Conservation (phyloP, 2,329 filamentous ascomycete species). For the Zymoseptoria brevis region DNA sequence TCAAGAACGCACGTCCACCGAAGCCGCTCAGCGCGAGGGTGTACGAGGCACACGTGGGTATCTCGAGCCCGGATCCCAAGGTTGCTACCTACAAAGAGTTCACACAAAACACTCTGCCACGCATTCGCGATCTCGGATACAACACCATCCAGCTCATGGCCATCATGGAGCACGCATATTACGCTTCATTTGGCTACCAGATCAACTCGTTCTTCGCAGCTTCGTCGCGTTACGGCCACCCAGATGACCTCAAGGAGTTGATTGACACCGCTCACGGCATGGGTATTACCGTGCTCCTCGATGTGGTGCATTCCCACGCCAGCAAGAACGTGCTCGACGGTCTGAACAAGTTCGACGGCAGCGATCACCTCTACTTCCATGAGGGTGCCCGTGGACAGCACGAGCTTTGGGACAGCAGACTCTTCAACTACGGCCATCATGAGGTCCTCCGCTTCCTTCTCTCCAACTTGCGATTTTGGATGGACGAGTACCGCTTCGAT, state of each 20-base stretch:
- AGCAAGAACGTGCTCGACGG: conserved; percentile 96
- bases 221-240: conserved; percentile 86
- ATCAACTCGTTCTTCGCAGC: conserved; percentile 98
- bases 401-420: conserved; percentile 87
- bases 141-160: conserved; percentile 99
- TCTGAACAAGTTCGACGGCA: conserved; percentile 90
- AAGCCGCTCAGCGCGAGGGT: conserved; percentile 83
- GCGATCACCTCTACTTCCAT: conserved; percentile 94
- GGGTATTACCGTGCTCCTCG: conserved; percentile 83
- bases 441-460: conserved; percentile 93
- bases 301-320: conserved; percentile 95
- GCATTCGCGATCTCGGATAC: conserved; percentile 85
- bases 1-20: conserved; percentile 73
- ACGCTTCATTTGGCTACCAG: conserved; percentile 97
- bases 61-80: conserved; percentile 80
- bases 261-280: conserved; percentile 90
- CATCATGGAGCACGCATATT: conserved; percentile 98
- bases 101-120: conserved; percentile 80
- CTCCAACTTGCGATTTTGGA: conserved; percentile 96
- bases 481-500: conserved; percentile 96
- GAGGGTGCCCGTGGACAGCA: conserved; percentile 75
- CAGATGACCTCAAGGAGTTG: conserved; percentile 92
- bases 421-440: conserved; percentile 95
- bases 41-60: conserved; percentile 98
- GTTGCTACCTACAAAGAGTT: conserved; percentile 98